Evolutionary conservation across 2,329 filamentous ascomycete genomes (phyloP).

Genomic region (Metarhizium brunneum): DNA sequence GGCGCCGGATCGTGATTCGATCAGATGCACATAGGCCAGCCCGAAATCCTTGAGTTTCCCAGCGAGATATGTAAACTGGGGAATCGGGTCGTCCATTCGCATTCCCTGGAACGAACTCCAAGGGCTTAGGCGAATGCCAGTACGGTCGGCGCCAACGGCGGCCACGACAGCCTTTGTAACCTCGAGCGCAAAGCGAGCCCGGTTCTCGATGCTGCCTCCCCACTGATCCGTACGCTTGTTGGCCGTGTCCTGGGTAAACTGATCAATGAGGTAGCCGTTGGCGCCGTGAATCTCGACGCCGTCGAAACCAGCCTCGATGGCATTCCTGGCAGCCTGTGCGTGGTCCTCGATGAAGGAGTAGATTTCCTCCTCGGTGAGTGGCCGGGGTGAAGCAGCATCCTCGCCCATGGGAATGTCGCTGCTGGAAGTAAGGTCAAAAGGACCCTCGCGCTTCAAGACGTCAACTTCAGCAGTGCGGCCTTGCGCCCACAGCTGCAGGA

Average conservation of each 20-base stretch:
- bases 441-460: too few relatives aligned
- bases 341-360: conserved; percentile 31
- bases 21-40: background rate
- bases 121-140: conserved; percentile 50
- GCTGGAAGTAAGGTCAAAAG: too few relatives aligned
- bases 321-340: conserved; percentile 40
- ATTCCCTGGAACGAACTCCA: conserved; percentile 55
- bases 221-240: conserved; percentile 43
- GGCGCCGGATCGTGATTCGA: background rate
- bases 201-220: conserved; percentile 42
- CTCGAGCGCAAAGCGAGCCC: conserved; percentile 42
- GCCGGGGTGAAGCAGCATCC: too few relatives aligned
- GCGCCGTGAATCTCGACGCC: conserved; percentile 53
- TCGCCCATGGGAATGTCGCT: too few relatives aligned
- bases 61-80: conserved; percentile 42
- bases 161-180: conserved; percentile 30
- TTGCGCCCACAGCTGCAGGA: too few relatives aligned
- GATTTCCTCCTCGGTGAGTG: conserved; percentile 35
- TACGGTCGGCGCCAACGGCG: conserved; percentile 38
- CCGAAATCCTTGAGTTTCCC: background rate
- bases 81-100: conserved; percentile 51
- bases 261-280: conserved; percentile 53
- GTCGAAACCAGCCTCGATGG: conserved; percentile 58
- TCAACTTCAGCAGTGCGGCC: too few relatives aligned
- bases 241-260: conserved; percentile 44